A percentile compares a stretch with the other conserved stretches of the same genome.
Evolutionary conservation across 2,329 filamentous ascomycete species (phyloP).

Genomic region (Trichoderma afroharzianum): DNA sequence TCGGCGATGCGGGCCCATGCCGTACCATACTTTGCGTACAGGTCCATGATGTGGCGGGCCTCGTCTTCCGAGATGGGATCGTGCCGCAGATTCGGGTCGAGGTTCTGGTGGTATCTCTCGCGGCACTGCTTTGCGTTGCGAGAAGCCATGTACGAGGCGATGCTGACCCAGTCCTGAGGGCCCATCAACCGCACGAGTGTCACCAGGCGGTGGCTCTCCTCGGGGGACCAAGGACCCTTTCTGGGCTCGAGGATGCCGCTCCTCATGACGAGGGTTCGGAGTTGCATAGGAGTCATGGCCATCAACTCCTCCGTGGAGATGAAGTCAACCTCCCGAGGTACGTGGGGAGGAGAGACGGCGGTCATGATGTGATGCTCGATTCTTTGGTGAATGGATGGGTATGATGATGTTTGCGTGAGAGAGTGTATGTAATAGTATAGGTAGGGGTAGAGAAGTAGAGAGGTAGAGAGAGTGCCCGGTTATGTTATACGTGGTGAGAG

Average conservation of each 20-base stretch:
- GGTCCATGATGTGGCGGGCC: constrained; percentile 67
- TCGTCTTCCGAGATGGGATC: constrained; percentile 70
- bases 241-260: constrained; percentile 16
- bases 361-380: not conserved
- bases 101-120: constrained; percentile 89
- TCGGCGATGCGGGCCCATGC: constrained; percentile 90
- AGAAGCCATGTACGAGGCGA: constrained; percentile 69
- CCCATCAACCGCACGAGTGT: constrained; percentile 68
- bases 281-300: not conserved
- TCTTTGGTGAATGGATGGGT: not conserved
- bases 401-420: not conserved
- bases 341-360: not conserved
- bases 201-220: constrained; percentile 69
- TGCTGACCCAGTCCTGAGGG: constrained; percentile 84
- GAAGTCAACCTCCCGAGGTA: not conserved
- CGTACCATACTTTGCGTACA: constrained; percentile 76
- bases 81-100: constrained; percentile 73
- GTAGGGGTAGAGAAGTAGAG: not conserved
- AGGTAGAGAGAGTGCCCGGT: no score
- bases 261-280: not conserved
- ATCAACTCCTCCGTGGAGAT: not conserved
- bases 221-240: constrained; percentile 78
- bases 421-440: not conserved
- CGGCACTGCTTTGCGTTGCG: constrained; percentile 92
- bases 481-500: no score